Conservation (phyloP, 1,139 yeast species). For the Magnusiomyces clavatus region DNA sequence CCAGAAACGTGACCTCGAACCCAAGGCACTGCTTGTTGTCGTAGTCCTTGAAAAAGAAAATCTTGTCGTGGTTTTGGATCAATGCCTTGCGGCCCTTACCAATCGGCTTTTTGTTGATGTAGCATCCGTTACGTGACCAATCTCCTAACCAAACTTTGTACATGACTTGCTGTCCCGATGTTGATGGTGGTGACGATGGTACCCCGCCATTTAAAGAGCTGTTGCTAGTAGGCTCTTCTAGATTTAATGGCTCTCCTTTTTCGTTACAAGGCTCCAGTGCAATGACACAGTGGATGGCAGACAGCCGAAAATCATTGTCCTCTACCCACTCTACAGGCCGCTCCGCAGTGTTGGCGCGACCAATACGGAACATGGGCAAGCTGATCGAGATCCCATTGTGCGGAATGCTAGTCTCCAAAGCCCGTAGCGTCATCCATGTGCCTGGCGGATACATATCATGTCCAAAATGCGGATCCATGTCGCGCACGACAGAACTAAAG, state of each 20-base stretch:
- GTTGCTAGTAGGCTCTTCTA: too few relatives aligned
- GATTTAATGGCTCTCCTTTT: neutral
- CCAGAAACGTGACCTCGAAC: constrained; percentile 7
- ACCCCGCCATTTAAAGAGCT: too few relatives aligned
- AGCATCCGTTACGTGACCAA: constrained; percentile 72
- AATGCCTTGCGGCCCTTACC: constrained; percentile 57
- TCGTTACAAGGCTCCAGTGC: constrained; percentile 38
- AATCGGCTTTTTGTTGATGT: constrained; percentile 50
- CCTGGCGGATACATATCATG: constrained; percentile 34
- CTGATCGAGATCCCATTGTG: constrained; percentile 38
- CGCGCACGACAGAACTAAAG: constrained; percentile 17
- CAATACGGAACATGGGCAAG: constrained; percentile 30
- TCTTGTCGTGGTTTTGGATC: constrained; percentile 54
- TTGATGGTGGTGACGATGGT: too few relatives aligned
- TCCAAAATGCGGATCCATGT: constrained; percentile 20
- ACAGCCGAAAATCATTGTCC: constrained; percentile 59
- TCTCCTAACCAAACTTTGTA: constrained; percentile 82
- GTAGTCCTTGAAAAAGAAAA: constrained; percentile 59
- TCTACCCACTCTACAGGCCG: constrained; percentile 44
- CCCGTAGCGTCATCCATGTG: constrained; percentile 43
- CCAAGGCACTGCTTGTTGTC: constrained; percentile 29
- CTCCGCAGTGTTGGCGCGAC: constrained; percentile 29
- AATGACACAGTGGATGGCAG: constrained; percentile 75
- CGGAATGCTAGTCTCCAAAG: constrained; percentile 36
- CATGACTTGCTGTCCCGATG: constrained; percentile 36